Base-by-base conservation (phyloP, 2,329 filamentous ascomycete species). In the Trichoderma guizhouense region DNA sequence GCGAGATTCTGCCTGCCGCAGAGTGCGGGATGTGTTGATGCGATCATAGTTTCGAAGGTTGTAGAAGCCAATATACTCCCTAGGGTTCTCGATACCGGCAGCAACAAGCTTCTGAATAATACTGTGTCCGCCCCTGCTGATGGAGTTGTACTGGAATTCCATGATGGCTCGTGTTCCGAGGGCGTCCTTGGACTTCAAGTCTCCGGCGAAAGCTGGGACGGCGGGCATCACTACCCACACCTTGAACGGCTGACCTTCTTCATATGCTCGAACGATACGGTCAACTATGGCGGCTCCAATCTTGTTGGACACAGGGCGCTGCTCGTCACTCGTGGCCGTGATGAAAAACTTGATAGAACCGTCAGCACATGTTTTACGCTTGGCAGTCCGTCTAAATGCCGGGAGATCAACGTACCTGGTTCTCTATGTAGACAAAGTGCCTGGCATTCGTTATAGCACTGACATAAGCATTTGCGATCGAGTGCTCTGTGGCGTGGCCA, bases 1-100 rank as follows among this genome's bases (percentile, higher is more conserved):
- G 47, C 86, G 83, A 51, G 87, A 77, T 77, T 94, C 90, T 1
- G 86, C 89, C 6, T 85, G 82, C 21, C 83, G 80, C 88, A 93
- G 90, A 7, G 88, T 85, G 1, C 82, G 82, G 18, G 90, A 90
- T 24, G 85, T 88, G 81, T 95, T 95, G 84, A 97, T 92, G 58
- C 93, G 90, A 79, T 96, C 93, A 79, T 93, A 96, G 81, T 90
- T 95, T 71, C 93, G 87, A 36, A 97, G 86, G 79, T 97, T 96
- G 84, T 94, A 96, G 83, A 96, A 96, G 64, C 90, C 86, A 75
- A 97, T 93, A 81, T 95, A 96, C 57, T 90, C 83, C 77, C 86
- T 84, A 1, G 92, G 91, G 77, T 95, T 84, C 2, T 83, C 86
- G 64, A 94, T 86, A 9, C 93, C 93, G 4, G 92, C 92, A 36